These are phyloP conservation scores for Penicillium fimorum DNA, from an alignment of 495 filamentous ascomycete genomes.

Conservation along the genomic window DNA sequence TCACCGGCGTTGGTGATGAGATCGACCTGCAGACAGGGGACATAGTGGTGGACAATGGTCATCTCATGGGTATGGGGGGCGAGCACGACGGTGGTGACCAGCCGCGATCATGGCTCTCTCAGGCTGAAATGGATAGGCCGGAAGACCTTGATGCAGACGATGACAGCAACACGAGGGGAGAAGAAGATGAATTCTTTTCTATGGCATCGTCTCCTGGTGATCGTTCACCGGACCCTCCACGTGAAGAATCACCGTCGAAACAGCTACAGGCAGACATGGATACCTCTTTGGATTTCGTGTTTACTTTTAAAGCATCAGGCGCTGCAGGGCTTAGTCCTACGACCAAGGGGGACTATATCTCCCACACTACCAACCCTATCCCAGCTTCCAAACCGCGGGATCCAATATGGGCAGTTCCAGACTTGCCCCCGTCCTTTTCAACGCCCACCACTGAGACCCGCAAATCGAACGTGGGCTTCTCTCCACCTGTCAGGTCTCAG, in stretches of 20 bases:
- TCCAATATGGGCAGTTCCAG: slow-evolving; percentile 42
- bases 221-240: neutral
- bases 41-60: slow-evolving; percentile 85
- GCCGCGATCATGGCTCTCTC: slow-evolving; percentile 18
- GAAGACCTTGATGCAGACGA: slow-evolving; percentile 11
- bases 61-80: slow-evolving; percentile 58
- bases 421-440: slow-evolving; percentile 34
- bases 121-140: slow-evolving; percentile 6
- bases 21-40: slow-evolving; percentile 74
- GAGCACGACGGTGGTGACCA: slow-evolving; percentile 48
- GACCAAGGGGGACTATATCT: slow-evolving; percentile 1
- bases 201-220: neutral
- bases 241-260: neutral
- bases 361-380: slow-evolving; percentile 1
- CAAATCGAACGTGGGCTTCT: slow-evolving; percentile 11
- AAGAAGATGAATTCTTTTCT: slow-evolving; percentile 12
- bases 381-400: slow-evolving; percentile 13
- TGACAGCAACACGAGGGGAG: neutral
- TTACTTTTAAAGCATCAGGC: slow-evolving; percentile 12
- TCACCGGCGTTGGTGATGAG: slow-evolving; percentile 76
- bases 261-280: slow-evolving; percentile 20
- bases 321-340: slow-evolving; percentile 3
- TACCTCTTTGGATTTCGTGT: slow-evolving; percentile 27
- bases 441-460: slow-evolving; percentile 34
- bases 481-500: slow-evolving; percentile 20